Evolutionary conservation across 2,329 filamentous ascomycete species (phyloP), one percentile per base, ranked within the genome.

Genomic region (Cladobotryum mycophilum): DNA sequence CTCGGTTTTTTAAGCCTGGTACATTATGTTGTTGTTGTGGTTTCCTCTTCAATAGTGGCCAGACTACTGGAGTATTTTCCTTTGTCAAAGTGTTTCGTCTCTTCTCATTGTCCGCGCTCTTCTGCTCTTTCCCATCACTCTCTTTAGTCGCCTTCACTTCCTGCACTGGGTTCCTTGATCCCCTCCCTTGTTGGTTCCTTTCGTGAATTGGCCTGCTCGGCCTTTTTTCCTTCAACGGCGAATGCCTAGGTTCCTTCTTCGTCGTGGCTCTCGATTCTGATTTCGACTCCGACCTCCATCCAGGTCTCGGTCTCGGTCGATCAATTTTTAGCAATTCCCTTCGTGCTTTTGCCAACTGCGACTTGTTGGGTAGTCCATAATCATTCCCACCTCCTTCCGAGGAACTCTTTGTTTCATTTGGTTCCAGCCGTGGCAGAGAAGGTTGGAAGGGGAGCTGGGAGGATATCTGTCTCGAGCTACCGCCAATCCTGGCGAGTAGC

Each of bases 401-500:
- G 4, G 25, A 30, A 11, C 25, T 30, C 25, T 7, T 30, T 30
- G 25, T 30, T 30, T 6, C 25, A 30, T 30, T 8, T 30, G 2
- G 25, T 3, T 22, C 18, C n/a, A 15, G 15, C 12, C 6, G 14
- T 22, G 13, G 15, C n/a, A 14, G 12, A 42, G 44, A 18, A 43
- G 38, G 14, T 8, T n/a, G 22, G 25, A 20, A 41, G 41, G 22
- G 9, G 12, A 18, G 40, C 18, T 33, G 40, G 36, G 41, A 44
- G 34, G 37, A 53, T 25, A 35, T 20, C 15, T 33, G 38, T 22
- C 42, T 54, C 44, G 45, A 43, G 36, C 48, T 35, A 30, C 20
- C 38, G 41, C 45, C 34, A 17, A 47, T 54, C 30, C 48, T 48
- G 36, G 49, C 49, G 37, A 56, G 43, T 41, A 55, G 57, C 52